These are phyloP conservation scores for Venturia pyrina DNA, from an alignment of 2,329 filamentous ascomycete species.

Conservation along the genomic window DNA sequence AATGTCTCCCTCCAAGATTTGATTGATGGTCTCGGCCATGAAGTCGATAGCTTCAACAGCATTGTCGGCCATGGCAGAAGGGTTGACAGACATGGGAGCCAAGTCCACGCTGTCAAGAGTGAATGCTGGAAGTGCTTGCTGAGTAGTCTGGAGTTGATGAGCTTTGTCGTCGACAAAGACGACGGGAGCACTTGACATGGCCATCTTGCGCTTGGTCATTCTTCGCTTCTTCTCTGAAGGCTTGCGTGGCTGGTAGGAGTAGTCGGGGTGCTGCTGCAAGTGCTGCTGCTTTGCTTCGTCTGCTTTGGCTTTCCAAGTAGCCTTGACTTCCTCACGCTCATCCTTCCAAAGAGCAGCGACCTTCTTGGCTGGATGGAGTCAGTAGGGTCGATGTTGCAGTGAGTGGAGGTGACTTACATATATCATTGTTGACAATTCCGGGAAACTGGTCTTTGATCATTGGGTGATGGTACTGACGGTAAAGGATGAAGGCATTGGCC, in stretches of 20 bases:
- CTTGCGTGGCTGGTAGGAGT: constrained; percentile 38
- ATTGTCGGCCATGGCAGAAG: no score
- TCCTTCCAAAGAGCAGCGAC: neutral
- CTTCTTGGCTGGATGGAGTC: neutral
- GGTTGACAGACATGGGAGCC: no score
- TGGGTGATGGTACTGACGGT: constrained; percentile 3
- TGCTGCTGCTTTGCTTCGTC: constrained; percentile 32
- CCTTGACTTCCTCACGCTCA: constrained; percentile 22
- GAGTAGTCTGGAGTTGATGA: no score
- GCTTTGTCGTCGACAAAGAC: neutral
- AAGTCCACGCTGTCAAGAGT: no score
- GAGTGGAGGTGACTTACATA: neutral
- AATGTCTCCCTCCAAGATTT: no score
- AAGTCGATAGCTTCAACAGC: no score
- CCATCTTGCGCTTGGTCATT: constrained; percentile 28
- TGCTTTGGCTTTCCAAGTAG: constrained; percentile 29
- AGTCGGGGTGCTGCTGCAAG: constrained; percentile 30
- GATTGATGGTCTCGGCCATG: no score
- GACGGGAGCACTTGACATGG: neutral
- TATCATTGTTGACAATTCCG: neutral
- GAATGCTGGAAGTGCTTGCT: no score
- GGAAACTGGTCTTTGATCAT: neutral
- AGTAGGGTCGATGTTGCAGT: neutral
- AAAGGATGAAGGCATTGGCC: constrained; percentile 4
- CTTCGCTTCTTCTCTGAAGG: constrained; percentile 37